Base-by-base conservation (phyloP, 2,329 filamentous ascomycete species). In the Colletotrichum caudatum region DNA sequence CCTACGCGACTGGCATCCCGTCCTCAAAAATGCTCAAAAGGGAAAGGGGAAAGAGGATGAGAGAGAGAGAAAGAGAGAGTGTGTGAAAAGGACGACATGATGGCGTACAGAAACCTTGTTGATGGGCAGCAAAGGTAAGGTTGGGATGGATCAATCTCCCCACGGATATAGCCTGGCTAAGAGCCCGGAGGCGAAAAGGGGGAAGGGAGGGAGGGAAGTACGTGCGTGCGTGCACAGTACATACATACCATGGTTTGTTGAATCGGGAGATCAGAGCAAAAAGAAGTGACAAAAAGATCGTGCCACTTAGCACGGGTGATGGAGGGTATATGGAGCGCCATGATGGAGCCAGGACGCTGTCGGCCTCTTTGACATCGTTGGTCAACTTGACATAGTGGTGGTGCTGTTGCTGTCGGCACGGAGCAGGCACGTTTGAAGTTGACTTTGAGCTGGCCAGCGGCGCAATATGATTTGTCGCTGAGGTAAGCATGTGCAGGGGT, bases 351-450 rank as follows among this genome's bases (percentile, higher is more conserved):
- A 37, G 64, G 63, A 56, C 37, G 50, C n/a, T 44, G 50, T 56
- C 26, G 48, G 44, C 26, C 59, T 61, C 61, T n/a, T 62, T 51
- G 56, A 68, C 56, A 44, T 72, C 57, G 64, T 69, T 69, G 64
- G 69, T 56, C 44, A 51, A 18, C 46, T 77, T 76, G 44, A 57
- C 41, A 29, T 64, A 37, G 41, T 68, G 53, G 58, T 71, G 59
- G 7, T 51, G 59, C 37, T 71, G 51, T 51, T 63, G 59, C 12
- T 51, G 46, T 77, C 77, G 77, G 78, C 79, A 77, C 78, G 78
- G 66, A 69, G 64, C 69, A 67, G 56, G 57, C 66, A 74, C 77
- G 82, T 84, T 84, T 83, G 82, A 84, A 78, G 79, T 83, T 81
- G 77, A 81, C 80, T 79, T 81, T 79, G 75, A 74, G 76, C 77